phyloP scores from a whole-genome alignment of 495 filamentous ascomycete genomes.

The Ascodesmis nigricans region DNA sequence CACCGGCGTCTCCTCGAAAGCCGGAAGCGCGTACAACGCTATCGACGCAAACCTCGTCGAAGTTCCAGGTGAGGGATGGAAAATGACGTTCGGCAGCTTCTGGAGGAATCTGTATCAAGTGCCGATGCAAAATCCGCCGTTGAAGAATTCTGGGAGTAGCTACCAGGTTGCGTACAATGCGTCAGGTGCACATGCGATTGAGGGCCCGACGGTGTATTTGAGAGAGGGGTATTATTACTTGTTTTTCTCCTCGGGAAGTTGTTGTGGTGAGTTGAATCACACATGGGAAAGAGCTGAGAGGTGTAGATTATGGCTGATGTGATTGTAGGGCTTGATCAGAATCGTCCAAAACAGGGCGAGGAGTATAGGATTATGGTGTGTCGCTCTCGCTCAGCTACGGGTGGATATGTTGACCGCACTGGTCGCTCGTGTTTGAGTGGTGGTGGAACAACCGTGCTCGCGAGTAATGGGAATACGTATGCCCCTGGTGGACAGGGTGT shows the following conservation, averaged over 20 bases:
- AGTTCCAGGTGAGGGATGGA: constrained; percentile 26
- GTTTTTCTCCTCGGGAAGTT: constrained; percentile 40
- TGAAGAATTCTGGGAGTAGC: constrained; percentile 21
- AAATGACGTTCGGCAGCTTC: constrained; percentile 47
- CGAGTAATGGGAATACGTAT: constrained; percentile 41
- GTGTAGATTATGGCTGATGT: neutral
- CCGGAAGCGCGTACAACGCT: constrained; percentile 36
- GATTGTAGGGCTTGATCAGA: constrained; percentile 16
- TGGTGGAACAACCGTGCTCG: constrained; percentile 42
- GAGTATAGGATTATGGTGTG: constrained; percentile 51
- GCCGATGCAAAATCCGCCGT: constrained; percentile 27
- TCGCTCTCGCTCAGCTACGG: constrained; percentile 30
- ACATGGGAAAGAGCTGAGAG: no score
- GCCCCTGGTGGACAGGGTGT: constrained; percentile 46
- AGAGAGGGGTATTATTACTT: constrained; percentile 39
- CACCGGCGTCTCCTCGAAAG: constrained; percentile 29
- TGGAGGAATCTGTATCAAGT: constrained; percentile 48
- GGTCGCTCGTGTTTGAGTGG: constrained; percentile 33
- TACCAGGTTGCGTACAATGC: constrained; percentile 35
- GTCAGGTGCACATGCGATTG: constrained; percentile 31
- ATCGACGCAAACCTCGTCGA: constrained; percentile 45
- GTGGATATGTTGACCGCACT: constrained; percentile 37
- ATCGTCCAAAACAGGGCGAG: constrained; percentile 30
- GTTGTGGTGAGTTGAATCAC: constrained; percentile 28
- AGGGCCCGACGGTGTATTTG: constrained; percentile 37